Conservation (phyloP, 2,329 filamentous ascomycete genomes). For the Pseudogymnoascus sp. region DNA sequence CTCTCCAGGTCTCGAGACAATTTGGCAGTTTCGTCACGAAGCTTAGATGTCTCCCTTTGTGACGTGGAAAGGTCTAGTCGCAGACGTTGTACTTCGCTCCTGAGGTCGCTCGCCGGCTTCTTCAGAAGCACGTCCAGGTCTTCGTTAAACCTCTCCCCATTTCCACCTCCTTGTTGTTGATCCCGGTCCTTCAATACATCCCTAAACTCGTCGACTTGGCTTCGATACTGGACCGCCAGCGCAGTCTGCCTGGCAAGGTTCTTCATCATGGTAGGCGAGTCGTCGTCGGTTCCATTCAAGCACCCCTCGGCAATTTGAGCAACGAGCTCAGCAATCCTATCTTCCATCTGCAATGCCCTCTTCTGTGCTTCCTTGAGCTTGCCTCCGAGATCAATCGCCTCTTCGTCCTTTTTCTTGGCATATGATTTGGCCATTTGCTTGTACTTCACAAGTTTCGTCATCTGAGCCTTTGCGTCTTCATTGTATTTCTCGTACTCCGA, state of each 20-base stretch:
- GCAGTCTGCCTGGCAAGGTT: slow-evolving; percentile 53
- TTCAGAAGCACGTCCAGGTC: slow-evolving; percentile 38
- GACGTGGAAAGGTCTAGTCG: slow-evolving; percentile 43
- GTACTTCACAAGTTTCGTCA: slow-evolving; percentile 72
- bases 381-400: slow-evolving; percentile 58
- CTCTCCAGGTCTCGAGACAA: slow-evolving; percentile 24
- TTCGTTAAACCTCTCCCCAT: slow-evolving; percentile 17
- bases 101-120: slow-evolving; percentile 44
- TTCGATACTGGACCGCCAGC: slow-evolving; percentile 50
- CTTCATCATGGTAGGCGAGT: slow-evolving; percentile 42
- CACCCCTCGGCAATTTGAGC: slow-evolving; percentile 42
- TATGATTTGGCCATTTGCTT: slow-evolving; percentile 74
- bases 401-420: slow-evolving; percentile 68
- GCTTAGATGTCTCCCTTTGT: slow-evolving; percentile 29
- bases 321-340: slow-evolving; percentile 52
- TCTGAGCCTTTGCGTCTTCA: slow-evolving; percentile 62
- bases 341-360: slow-evolving; percentile 58
- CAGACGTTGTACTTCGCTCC: slow-evolving; percentile 46
- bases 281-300: slow-evolving; percentile 34
- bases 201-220: slow-evolving; percentile 53
- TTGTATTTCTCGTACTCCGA: slow-evolving; percentile 68
- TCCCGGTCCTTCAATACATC: slow-evolving; percentile 38
- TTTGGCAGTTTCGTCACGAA: slow-evolving; percentile 26
- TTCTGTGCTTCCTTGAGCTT: slow-evolving; percentile 62
- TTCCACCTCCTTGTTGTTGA: slow-evolving; percentile 28